phyloP scores from a whole-genome alignment of 345 rosid genomes.

The Rhodomyrtus tomentosa region DNA sequence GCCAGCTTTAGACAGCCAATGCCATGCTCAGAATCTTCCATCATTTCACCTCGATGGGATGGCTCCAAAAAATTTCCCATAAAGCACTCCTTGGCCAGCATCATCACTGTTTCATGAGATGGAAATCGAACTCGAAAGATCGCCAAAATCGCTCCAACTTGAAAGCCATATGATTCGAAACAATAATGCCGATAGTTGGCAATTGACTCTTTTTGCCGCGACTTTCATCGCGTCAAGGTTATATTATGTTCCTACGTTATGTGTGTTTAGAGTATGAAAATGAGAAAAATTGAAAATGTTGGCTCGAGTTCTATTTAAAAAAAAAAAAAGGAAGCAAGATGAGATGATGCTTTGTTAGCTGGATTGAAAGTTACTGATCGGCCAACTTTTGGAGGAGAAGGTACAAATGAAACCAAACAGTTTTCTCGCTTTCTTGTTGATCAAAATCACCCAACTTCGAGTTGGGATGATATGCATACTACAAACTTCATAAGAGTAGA shows the following conservation, averaged over 20 bases:
- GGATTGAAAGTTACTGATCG: background rate
- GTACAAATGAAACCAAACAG: background rate
- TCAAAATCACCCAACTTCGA: background rate
- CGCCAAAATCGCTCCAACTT: background rate
- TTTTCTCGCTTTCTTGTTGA: background rate
- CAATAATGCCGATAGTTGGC: background rate
- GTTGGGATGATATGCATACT: background rate
- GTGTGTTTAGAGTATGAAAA: background rate
- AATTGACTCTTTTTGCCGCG: background rate
- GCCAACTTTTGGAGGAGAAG: background rate
- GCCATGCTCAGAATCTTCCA: conserved; percentile 1
- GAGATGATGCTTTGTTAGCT: background rate
- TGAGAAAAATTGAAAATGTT: background rate
- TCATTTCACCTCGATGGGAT: background rate
- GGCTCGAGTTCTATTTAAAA: background rate
- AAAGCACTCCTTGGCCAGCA: background rate
- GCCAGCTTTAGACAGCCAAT: background rate
- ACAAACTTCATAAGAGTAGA: background rate
- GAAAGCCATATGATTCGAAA: background rate
- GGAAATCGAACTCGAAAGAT: background rate
- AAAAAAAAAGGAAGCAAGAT: background rate
- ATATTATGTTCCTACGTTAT: background rate
- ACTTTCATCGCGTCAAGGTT: background rate
- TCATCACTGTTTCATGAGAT: background rate
- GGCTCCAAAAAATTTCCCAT: background rate